phyloP scores from a whole-genome alignment of 1,284 basidiomycete genomes.

The Rhodotorula sp. region DNA sequence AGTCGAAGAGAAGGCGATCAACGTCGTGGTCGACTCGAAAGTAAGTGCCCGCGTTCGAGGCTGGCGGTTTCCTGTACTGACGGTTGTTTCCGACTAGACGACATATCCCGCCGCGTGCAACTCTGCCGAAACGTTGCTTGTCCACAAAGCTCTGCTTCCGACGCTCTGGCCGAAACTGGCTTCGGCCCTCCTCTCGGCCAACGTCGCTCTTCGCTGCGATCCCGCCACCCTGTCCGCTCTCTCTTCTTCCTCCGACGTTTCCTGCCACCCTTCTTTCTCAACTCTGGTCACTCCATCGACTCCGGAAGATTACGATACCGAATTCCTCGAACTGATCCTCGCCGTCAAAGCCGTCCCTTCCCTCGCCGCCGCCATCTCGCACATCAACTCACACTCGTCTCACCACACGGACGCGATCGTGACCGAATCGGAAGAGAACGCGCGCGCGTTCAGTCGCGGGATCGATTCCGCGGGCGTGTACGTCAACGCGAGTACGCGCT shows the following conservation, averaged over 20 bases:
- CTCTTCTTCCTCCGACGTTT: slow-evolving; percentile 45
- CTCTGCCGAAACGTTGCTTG: slow-evolving; percentile 80
- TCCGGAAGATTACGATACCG: slow-evolving; percentile 69
- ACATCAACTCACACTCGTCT: slow-evolving; percentile 90
- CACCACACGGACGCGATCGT: slow-evolving; percentile 95
- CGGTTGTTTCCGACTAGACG: slow-evolving; percentile 56
- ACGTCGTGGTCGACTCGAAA: slow-evolving; percentile 87
- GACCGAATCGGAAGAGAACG: slow-evolving; percentile 69
- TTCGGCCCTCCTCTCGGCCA: slow-evolving; percentile 63
- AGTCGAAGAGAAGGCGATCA: slow-evolving; percentile 69
- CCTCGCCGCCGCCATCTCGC: slow-evolving; percentile 70
- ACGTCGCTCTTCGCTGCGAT: slow-evolving; percentile 81
- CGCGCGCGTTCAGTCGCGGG: slow-evolving; percentile 74
- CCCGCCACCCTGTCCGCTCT: slow-evolving; percentile 59
- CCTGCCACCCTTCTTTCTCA: slow-evolving; percentile 45
- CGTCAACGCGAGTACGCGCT: slow-evolving; percentile 90
- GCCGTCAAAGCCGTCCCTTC: slow-evolving; percentile 74
- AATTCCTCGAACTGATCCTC: slow-evolving; percentile 80
- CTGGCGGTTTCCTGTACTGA: background rate
- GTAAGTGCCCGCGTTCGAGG: slow-evolving; percentile 52
- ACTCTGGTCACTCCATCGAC: slow-evolving; percentile 46
- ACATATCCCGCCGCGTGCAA: slow-evolving; percentile 98
- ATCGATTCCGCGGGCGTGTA: slow-evolving; percentile 92
- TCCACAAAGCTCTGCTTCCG: slow-evolving; percentile 69
- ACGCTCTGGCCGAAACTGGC: slow-evolving; percentile 81